Evolutionary conservation across 2,329 filamentous ascomycete genomes (phyloP).

Genomic region (Penicillium sp.): DNA sequence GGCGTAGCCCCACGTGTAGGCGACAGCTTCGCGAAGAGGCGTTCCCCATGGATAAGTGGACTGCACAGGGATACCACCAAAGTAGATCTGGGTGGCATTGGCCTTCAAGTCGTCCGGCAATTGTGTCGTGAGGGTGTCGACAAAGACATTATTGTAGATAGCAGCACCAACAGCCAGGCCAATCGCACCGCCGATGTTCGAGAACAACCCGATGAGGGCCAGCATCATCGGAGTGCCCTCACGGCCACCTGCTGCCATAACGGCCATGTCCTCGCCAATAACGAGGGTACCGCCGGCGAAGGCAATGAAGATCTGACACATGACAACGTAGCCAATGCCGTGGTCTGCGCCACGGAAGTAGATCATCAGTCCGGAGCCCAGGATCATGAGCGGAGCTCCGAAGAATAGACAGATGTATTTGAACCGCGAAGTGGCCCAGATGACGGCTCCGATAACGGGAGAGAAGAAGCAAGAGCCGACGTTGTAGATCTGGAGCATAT

Average conservation of each 20-base stretch:
- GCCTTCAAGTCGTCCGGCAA: constrained; percentile 34
- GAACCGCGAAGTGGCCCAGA: constrained; percentile 45
- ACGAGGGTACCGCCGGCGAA: constrained; percentile 48
- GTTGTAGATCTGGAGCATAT: constrained; percentile 46
- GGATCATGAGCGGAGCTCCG: constrained; percentile 44
- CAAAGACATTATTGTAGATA: constrained; percentile 54
- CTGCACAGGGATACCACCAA: constrained; percentile 24
- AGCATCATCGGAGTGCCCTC: constrained; percentile 45
- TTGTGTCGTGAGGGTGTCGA: constrained; percentile 36
- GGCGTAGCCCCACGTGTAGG: constrained; percentile 33
- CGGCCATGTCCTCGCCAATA: constrained; percentile 50
- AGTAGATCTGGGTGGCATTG: constrained; percentile 21
- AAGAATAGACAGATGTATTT: constrained; percentile 47
- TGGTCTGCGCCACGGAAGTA: constrained; percentile 45
- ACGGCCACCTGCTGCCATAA: constrained; percentile 49
- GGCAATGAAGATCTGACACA: constrained; percentile 51
- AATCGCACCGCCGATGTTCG: constrained; percentile 30
- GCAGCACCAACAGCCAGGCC: constrained; percentile 25
- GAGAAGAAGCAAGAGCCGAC: constrained; percentile 47
- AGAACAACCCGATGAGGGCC: constrained; percentile 29
- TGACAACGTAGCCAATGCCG: constrained; percentile 44
- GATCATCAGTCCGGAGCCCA: constrained; percentile 50
- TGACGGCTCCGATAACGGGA: constrained; percentile 42
- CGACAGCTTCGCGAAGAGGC: constrained; percentile 27
- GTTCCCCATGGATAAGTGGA: constrained; percentile 25